A percentile compares a stretch with the other conserved stretches of the same genome.
Conservation (phyloP, 2,329 filamentous ascomycete species). For the Samsoniella hepiali region DNA sequence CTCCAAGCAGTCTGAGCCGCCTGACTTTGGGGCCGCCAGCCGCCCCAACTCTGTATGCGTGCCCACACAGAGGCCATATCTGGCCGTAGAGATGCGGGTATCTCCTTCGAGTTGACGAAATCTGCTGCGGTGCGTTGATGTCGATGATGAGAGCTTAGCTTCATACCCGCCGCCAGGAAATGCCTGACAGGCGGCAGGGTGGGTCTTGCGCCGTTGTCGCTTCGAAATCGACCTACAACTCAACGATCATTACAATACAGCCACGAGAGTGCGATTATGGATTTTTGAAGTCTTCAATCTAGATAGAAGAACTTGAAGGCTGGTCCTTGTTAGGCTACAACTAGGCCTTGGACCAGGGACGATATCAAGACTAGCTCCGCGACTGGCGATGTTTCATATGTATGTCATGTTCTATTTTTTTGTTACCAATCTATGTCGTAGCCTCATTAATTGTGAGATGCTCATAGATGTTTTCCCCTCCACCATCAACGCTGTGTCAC, state of each 20-base stretch:
- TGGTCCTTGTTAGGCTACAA: too few relatives aligned
- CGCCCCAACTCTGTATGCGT: slow-evolving; percentile 26
- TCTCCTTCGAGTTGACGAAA: neutral
- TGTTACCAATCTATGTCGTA: slow-evolving; percentile 13
- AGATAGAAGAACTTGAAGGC: too few relatives aligned
- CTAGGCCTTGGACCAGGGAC: neutral
- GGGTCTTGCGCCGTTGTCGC: neutral
- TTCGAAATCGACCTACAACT: neutral
- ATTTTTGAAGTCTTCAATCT: too few relatives aligned
- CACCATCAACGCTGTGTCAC: slow-evolving; percentile 2
- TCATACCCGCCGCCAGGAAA: neutral
- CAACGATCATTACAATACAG: neutral
- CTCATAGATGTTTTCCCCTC: slow-evolving; percentile 6
- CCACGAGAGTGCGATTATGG: neutral
- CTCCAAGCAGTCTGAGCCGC: slow-evolving; percentile 40
- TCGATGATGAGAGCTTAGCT: neutral
- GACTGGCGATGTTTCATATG: neutral
- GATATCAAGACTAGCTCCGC: neutral
- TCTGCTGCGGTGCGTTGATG: neutral
- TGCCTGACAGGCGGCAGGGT: neutral
- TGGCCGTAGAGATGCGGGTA: neutral
- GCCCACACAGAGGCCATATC: slow-evolving; percentile 41
- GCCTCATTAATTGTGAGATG: slow-evolving; percentile 13
- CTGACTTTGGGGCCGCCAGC: slow-evolving; percentile 24
- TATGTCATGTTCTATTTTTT: slow-evolving; percentile 15